Evolutionary conservation across 805 yeast genomes (phyloP).

Genomic region (Saccharomyces kudriavzevii): DNA sequence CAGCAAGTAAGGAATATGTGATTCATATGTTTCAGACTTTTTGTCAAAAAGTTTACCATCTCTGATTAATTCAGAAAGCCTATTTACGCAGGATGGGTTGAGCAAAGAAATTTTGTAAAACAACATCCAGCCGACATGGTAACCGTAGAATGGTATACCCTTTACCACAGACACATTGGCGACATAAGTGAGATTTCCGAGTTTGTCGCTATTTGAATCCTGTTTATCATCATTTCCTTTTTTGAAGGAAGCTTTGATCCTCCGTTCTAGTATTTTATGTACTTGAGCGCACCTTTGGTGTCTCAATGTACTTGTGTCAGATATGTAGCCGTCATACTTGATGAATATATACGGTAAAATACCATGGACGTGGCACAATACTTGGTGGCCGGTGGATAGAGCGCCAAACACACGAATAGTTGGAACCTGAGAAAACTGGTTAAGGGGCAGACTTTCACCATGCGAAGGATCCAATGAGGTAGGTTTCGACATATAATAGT

Average conservation of each 20-base stretch:
- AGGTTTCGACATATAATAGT: constrained; percentile 56
- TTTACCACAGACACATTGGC: constrained; percentile 58
- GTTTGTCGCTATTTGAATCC: neutral
- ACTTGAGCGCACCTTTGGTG: constrained; percentile 34
- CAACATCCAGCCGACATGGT: constrained; percentile 51
- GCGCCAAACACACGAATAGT: constrained; percentile 71
- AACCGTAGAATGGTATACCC: constrained; percentile 82
- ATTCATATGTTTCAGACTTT: constrained; percentile 52
- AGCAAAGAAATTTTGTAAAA: constrained; percentile 63
- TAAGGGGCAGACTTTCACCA: constrained; percentile 28
- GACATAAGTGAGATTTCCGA: constrained; percentile 34
- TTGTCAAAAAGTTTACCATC: constrained; percentile 36
- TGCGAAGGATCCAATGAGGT: constrained; percentile 43
- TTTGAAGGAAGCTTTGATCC: constrained; percentile 34
- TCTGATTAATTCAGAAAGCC: constrained; percentile 45
- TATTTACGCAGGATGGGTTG: constrained; percentile 50
- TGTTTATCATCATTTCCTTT: constrained; percentile 1
- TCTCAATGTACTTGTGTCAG: constrained; percentile 20
- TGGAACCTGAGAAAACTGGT: constrained; percentile 49
- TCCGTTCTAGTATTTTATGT: constrained; percentile 38
- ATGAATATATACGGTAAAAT: constrained; percentile 74
- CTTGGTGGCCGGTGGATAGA: constrained; percentile 49
- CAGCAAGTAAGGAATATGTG: constrained; percentile 67
- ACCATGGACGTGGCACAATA: constrained; percentile 71
- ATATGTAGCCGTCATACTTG: constrained; percentile 41